Evolutionary conservation across 2,329 filamentous ascomycete species (phyloP), one percentile per base, ranked within the genome.

Genomic region (Sclerotinia glacialis): DNA sequence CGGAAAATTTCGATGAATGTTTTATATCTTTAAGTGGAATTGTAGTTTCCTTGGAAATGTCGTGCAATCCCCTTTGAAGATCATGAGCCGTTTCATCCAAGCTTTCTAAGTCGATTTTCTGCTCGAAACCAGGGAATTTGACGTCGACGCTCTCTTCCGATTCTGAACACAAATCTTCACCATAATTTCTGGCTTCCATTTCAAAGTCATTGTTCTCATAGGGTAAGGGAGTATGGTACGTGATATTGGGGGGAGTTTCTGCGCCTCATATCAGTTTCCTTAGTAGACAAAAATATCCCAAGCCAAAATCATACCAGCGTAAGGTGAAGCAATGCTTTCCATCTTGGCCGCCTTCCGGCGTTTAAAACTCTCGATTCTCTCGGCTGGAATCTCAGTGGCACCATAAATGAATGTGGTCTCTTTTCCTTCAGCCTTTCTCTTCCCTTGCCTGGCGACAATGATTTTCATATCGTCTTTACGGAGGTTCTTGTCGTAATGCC

Each of bases 401-500:
- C 52, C 37, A 47, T 62, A 31, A 4, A 52, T 50, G 49, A 67
- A 54, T 21, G 21, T 31, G 5, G 50, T 63, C 5, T 65, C 40
- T 37, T 65, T 63, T 7, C 50, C 50, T 37, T 56, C 42, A 26
- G 37, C 21, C 18, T 18, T 23, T 18, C 52, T 40, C 14, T 56
- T 59, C 16, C 58, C 26, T 31, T 61, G 7, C 16, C 50, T 56
- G 18, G 37, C 50, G 5, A 67, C 55, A 18, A 67, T 49, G 50
- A 62, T n/a, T 28, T 56, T 56, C 62, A 65, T 67, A 5, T 61
- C 55, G 11, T 61, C n/a, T 21, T 46, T 40, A 14, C 40, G 23
- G 5, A 67, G n/a, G 34, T 67, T 16, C 11, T 65, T 67, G 16
- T 65, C 61, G 31, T 50, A 67, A 1, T 37, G 37, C 66, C 66